Base-by-base conservation (phyloP, 2,329 filamentous ascomycete species). In the Cercospora sesami region DNA sequence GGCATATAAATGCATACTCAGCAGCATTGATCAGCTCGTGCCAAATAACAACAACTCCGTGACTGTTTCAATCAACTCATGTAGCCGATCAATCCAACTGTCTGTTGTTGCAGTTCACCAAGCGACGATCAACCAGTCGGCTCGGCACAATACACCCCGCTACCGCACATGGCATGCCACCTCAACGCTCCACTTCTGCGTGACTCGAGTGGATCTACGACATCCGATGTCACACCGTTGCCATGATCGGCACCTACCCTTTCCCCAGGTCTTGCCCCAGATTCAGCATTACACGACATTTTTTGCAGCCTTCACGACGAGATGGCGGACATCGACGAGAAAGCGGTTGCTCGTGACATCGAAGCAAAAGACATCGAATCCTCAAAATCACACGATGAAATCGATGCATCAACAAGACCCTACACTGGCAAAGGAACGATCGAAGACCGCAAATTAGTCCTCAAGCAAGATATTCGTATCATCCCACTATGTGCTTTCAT, bases 401-500 rank as follows among this genome's bases (percentile, higher is more conserved):
- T 33, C n/a, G 55, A 55, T 9, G 7, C 23, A 16, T 55, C 23
- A 5, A 55, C 55, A 10, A 31, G 30, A 16, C 55, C 55, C 2
- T 59, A 59, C n/a, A 59, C 60, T 8, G 63, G 60, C 14, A 48
- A 39, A 65, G 63, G 66, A 16, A 68, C 63, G 2, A 39, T 57
- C 39, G 64, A 62, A 55, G 69, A 72, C 16, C 60, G 68, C 55
- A 60, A 67, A 5, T 55, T 73, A 23, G 61, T 73, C 7, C 66
- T 69, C 33, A 74, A 75, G 58, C 87, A 90, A 73, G 89, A 91
- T 75, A 68, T 86, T 18, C 83, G 86, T 64, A 89, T 91, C 66
- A 80, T 91, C 14, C 89, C 89, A 1, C 79, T 91, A 14, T 86
- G 83, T n/a, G 86, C 87, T 6, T 80, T 78, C 63, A 89, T 91